phyloP scores from a whole-genome alignment of 257 asterid genomes.

The Sherardia arvensis region DNA sequence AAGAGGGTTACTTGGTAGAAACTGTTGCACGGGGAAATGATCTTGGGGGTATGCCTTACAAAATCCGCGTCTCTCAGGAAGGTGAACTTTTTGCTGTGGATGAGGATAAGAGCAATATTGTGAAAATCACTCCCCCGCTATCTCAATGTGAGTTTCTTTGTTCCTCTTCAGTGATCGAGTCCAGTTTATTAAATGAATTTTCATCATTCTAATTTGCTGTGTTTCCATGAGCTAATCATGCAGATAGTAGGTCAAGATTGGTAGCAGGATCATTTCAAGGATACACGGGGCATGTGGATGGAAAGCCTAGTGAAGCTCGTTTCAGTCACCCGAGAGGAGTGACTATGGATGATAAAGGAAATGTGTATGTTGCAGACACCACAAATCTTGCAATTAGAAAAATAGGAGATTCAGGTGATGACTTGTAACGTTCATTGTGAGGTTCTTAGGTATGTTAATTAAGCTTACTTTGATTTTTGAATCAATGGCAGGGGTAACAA shows the following conservation, averaged over 20 bases:
- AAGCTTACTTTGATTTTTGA: conserved; percentile 11
- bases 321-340: conserved; percentile 85
- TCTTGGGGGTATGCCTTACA: conserved; percentile 74
- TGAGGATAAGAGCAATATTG: conserved; percentile 78
- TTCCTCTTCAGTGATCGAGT: neutral
- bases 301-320: conserved; percentile 95
- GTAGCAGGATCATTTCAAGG: conserved; percentile 99
- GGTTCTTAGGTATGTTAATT: too few relatives aligned
- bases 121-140: conserved; percentile 76
- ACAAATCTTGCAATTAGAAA: conserved; percentile 92
- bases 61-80: conserved; percentile 70
- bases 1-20: conserved; percentile 89
- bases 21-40: conserved; percentile 91
- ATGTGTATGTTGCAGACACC: conserved; percentile 88
- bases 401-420: conserved; percentile 77
- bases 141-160: conserved; percentile 66
- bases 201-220: conserved; percentile 4
- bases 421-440: neutral
- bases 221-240: conserved; percentile 15
- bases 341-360: conserved; percentile 89
- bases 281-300: conserved; percentile 87
- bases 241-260: conserved; percentile 91
- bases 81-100: conserved; percentile 97
- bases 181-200: neutral
- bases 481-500: conserved; percentile 71